Base-by-base conservation (phyloP, 805 yeast genomes). In the Wickerhamomyces canadensis region DNA sequence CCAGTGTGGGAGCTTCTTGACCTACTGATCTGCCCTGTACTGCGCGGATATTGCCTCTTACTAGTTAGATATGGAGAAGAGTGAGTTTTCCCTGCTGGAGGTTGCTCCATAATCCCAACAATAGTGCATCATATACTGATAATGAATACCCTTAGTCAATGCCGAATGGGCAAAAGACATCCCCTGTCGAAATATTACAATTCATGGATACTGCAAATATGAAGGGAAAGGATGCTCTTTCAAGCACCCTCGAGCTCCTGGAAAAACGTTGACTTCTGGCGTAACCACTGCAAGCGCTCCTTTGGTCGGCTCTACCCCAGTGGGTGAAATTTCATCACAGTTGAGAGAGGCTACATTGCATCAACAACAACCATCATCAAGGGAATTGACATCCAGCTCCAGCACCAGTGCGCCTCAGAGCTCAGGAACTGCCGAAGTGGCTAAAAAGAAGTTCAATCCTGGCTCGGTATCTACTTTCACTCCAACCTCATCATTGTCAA, bases 181-280 rank as follows among this genome's bases (percentile, higher is more conserved):
- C 21, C 88, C 83, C 38, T 87, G 96, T 62, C 73, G 88, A 57
- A 87, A 87, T 52, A 79, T 86, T 38, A 76, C 81, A 33, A 84
- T 85, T 24, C 87, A 86, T 64, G 96, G 96, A 4, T 85, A 73
- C 52, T 87, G 96, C 66, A 85, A 85, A 57, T 86, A 74, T 62
- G 88, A 84, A 50, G 82, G 83, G 48, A 86, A 85, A 51, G 95
- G 95, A 10, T 87, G 96, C 55, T 82, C 80, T 3, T 87, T 85
- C 55, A 78, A 76, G 35, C 95, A 85, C 57, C n/a, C n/a, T n/a
- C n/a, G n/a, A 82, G 74, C 41, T 61, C 55, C 27, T 66, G 62
- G 33, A 52, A 34, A 32, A 31, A 36, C 32, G 19, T 14, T 29
- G 46, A n/a, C 26, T 10, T 15, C 31, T 13, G 33, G 42, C 18